phyloP scores from a whole-genome alignment of 305 asterid species.

The Fraxinus angustifolia region DNA sequence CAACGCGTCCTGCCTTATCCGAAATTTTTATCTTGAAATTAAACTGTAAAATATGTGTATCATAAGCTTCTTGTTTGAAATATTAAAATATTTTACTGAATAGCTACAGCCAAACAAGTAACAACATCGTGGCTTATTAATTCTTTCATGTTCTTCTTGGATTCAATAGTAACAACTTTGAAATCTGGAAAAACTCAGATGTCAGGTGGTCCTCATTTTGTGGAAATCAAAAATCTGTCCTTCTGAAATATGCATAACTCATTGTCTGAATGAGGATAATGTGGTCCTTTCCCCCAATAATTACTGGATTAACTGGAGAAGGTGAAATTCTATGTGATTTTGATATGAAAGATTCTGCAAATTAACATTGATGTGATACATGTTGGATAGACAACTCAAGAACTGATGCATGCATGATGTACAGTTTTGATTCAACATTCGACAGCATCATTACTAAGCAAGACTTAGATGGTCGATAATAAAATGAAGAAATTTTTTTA shows the following conservation, averaged over 20 bases:
- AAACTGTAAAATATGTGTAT: not conserved
- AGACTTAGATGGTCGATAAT: no score
- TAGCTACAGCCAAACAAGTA: not conserved
- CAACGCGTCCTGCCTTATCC: not conserved
- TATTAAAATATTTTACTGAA: no score
- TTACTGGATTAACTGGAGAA: not conserved
- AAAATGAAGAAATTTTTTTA: not conserved
- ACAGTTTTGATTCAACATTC: not conserved
- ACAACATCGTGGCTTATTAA: not conserved
- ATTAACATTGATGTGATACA: conserved; percentile 15
- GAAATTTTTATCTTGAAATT: not conserved
- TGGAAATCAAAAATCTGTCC: not conserved
- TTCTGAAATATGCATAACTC: conserved; percentile 19
- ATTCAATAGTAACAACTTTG: conserved; percentile 8
- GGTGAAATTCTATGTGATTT: not conserved
- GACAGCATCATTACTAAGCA: not conserved
- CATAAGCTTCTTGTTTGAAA: not conserved
- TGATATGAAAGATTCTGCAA: not conserved
- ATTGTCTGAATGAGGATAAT: conserved; percentile 17
- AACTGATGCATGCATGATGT: not conserved
- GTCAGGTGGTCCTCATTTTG: conserved; percentile 37
- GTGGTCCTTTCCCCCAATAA: conserved; percentile 30
- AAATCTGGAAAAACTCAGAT: not conserved
- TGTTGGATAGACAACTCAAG: not conserved
- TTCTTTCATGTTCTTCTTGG: not conserved